Evolutionary conservation across 192 early-diverging fungal species (phyloP), one percentile per base, ranked within the genome.

Genomic region (Umbelopsis vinacea): DNA sequence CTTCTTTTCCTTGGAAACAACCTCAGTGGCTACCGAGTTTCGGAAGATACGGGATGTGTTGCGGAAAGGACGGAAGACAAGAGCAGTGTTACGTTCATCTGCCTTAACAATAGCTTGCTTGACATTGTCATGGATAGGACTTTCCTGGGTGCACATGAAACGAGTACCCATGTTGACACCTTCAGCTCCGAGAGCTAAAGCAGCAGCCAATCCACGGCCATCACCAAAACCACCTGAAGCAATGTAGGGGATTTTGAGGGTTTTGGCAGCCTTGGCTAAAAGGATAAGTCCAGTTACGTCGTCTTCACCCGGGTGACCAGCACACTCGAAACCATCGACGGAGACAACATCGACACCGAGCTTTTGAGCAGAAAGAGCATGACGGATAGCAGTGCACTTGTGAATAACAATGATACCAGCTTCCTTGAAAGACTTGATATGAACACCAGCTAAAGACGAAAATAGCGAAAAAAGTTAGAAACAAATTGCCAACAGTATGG

Each of bases 91-190:
- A 24, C 85, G 80, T 68, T 94, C 92, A 43, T 84, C 78, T 1
- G 87, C 90, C 21, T 83, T 76, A 46, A 92, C 92, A 71, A 94
- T 92, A 37, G 79, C 78, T 63, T 91, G 80, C 81, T 94, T 94
- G 82, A 93, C 86, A 76, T 89, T 87, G 38, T 88, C 74, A 79
- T 93, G 91, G 55, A 92, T 88, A 40, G 90, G 90, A 5, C 88
- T 66, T 71, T 94, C 93, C 43, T 83, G 78, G 0, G 92, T 92
- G 80, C 89, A 90, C 90, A 94, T 88, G 86, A 94, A 94, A n/a
- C 93, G 89, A 15, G 93, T 94, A 50, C 93, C 92, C 91, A 92
- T 92, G 79, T 92, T 92, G 71, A 93, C 79, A 53, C 91, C 91
- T 74, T 82, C 79, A 53, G 86, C 83, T 38, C 86, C 84, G 6